Evolutionary conservation across 192 early-diverging fungal genomes (phyloP).

Genomic region (Oehlia diaphana): DNA sequence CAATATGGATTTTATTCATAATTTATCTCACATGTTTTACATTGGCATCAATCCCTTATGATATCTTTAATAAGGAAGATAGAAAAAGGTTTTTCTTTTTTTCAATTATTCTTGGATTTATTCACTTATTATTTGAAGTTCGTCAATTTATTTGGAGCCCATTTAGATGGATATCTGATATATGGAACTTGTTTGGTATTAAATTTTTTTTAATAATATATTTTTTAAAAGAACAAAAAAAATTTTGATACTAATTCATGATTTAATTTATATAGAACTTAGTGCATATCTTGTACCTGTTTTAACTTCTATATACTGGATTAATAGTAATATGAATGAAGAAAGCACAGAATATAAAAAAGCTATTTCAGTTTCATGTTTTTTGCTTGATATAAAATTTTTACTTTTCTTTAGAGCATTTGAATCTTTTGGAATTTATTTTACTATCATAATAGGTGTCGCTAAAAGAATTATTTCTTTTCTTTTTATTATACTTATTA

Average conservation of each 20-base stretch:
- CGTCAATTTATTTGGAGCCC: conserved; percentile 10
- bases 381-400: conserved; percentile 13
- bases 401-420: neutral
- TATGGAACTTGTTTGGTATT: neutral
- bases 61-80: no score
- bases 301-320: neutral
- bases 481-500: neutral
- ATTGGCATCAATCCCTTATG: neutral
- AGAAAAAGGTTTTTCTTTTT: neutral
- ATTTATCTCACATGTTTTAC: neutral
- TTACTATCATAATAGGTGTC: neutral
- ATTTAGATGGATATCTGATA: neutral
- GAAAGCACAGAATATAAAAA: neutral
- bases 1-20: neutral
- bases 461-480: neutral
- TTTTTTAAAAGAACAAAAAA: neutral
- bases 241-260: neutral
- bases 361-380: neutral
- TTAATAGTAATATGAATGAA: neutral
- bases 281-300: no score
- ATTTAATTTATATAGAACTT: neutral
- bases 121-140: conserved; percentile 1
- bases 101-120: neutral
- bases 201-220: neutral
- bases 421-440: conserved; percentile 3